phyloP scores from a whole-genome alignment of 257 asterid species.

The Parsonsia alboflavescens region DNA sequence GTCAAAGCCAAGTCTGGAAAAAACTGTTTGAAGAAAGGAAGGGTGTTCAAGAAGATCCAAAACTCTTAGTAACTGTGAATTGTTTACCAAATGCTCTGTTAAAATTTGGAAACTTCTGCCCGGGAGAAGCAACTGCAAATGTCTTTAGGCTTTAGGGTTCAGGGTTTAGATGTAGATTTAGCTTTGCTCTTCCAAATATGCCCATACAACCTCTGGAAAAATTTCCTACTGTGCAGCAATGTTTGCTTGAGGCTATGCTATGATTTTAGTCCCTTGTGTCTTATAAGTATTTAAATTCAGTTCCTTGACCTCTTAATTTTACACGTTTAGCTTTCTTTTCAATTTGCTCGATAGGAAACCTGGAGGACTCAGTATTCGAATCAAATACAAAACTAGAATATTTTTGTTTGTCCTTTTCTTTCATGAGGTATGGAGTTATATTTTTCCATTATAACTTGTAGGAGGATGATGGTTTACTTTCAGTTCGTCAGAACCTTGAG shows the following conservation, averaged over 20 bases:
- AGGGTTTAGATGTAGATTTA: neutral
- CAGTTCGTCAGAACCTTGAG: conserved; percentile 53
- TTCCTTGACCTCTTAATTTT: neutral
- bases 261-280: neutral
- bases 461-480: conserved; percentile 49
- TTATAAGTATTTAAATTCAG: neutral
- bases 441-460: conserved; percentile 26
- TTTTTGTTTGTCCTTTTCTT: neutral
- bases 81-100: neutral
- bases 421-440: neutral
- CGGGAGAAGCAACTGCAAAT: neutral
- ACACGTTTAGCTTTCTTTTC: neutral
- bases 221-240: neutral
- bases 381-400: neutral
- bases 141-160: neutral
- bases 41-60: neutral
- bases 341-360: neutral
- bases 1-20: neutral
- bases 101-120: neutral
- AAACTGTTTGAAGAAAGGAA: neutral
- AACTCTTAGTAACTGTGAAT: neutral
- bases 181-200: neutral
- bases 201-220: too few species aligned
- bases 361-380: neutral
- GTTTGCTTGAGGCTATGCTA: neutral